Percentiles rank a stretch among this genome's conserved stretches.
These are phyloP conservation scores for Keqinozyma sinolaborantium DNA, from an alignment of 1,139 yeast species.

Conservation along the genomic window DNA sequence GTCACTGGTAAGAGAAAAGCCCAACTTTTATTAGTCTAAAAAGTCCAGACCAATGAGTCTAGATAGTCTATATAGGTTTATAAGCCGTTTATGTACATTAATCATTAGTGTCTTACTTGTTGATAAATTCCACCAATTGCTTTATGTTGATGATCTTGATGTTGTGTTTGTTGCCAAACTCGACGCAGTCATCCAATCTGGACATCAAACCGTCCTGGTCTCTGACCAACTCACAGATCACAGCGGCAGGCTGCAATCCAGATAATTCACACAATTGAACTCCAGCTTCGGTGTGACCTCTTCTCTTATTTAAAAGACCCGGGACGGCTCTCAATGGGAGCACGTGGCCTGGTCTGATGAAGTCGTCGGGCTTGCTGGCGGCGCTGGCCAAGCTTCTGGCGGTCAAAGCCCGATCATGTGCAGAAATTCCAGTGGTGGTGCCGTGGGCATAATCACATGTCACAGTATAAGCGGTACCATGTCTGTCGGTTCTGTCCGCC, in stretches of 20 bases:
- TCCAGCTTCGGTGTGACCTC: conserved; percentile 99
- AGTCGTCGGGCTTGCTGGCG: conserved; percentile 53
- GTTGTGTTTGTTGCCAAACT: conserved; percentile 59
- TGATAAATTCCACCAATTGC: conserved; percentile 59
- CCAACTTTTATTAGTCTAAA: conserved; percentile 50
- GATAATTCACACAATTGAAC: conserved; percentile 81
- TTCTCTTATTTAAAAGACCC: conserved; percentile 75
- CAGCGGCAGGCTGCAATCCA: conserved; percentile 82
- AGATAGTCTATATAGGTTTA: conserved; percentile 1
- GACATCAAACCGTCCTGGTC: conserved; percentile 96
- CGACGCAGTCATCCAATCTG: conserved; percentile 81
- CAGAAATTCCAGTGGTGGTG: conserved; percentile 97
- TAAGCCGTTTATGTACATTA: conserved; percentile 1
- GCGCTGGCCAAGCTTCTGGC: conserved; percentile 68
- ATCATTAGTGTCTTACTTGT: conserved; percentile 1
- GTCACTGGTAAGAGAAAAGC: conserved; percentile 92
- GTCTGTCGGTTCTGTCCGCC: conserved; percentile 67
- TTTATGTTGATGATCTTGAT: conserved; percentile 81
- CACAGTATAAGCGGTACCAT: conserved; percentile 95
- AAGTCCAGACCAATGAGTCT: conserved; percentile 1
- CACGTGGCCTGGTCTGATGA: conserved; percentile 90
- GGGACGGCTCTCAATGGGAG: conserved; percentile 90
- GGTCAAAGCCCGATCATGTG: conserved; percentile 89
- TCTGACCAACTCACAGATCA: conserved; percentile 89
- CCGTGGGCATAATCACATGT: conserved; percentile 83